Conservation (phyloP, 2,329 filamentous ascomycete genomes). For the Nigrospora oryzae region DNA sequence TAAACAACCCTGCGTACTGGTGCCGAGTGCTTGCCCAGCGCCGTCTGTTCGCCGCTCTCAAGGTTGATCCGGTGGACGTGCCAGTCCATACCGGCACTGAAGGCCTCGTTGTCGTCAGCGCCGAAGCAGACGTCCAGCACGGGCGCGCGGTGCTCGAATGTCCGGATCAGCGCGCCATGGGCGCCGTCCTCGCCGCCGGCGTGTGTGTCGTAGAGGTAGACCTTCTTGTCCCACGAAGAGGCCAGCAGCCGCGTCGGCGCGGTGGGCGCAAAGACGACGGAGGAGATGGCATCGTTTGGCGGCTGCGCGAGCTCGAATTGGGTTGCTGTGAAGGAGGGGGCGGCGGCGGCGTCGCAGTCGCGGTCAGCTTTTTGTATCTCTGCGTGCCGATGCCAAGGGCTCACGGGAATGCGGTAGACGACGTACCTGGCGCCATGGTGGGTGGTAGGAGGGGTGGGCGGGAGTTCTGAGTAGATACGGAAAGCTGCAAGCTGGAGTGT, state of each 20-base stretch:
- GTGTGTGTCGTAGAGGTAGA: conserved; percentile 78
- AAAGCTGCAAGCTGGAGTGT: not conserved
- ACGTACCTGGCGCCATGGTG: conserved; percentile 16
- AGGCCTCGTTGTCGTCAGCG: conserved; percentile 72
- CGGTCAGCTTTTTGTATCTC: too few relatives aligned
- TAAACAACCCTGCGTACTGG: conserved; percentile 81
- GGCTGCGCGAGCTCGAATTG: conserved; percentile 80
- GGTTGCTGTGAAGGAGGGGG: conserved; percentile 34
- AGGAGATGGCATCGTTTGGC: conserved; percentile 79
- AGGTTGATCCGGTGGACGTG: conserved; percentile 73
- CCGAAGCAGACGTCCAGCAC: conserved; percentile 92
- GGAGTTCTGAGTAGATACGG: not conserved
- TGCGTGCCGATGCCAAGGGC: too few relatives aligned
- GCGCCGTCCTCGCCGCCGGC: conserved; percentile 45
- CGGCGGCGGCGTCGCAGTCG: too few relatives aligned
- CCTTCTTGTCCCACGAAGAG: conserved; percentile 87
- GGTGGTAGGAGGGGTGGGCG: not conserved
- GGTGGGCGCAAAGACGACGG: conserved; percentile 74
- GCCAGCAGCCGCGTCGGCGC: conserved; percentile 74
- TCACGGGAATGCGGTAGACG: not conserved
- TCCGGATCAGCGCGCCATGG: conserved; percentile 56
- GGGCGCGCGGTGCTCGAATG: conserved; percentile 74
- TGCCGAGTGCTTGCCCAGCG: conserved; percentile 69
- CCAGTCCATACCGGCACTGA: conserved; percentile 79
- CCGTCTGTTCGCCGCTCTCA: conserved; percentile 59